These are phyloP conservation scores for Dactylellina cionopaga DNA, from an alignment of 2,329 filamentous ascomycete species.

Conservation along the genomic window DNA sequence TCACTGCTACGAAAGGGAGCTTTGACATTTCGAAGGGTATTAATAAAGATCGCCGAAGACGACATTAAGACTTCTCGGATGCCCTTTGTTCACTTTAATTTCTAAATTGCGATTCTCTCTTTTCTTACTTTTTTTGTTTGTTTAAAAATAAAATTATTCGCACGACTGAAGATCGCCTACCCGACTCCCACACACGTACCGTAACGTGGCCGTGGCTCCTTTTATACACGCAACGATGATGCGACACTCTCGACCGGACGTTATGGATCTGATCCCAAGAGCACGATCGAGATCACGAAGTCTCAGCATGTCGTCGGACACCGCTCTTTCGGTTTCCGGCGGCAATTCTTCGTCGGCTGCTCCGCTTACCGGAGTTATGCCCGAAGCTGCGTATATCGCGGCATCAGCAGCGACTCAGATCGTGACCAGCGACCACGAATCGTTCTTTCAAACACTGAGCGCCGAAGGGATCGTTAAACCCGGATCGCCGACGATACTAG, in stretches of 20 bases:
- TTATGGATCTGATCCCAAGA: constrained; percentile 32
- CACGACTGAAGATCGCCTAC: too few relatives aligned
- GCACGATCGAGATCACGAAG: constrained; percentile 44
- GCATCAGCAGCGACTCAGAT: constrained; percentile 88
- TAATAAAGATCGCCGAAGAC: constrained; percentile 19
- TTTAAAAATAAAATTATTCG: too few relatives aligned
- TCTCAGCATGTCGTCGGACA: constrained; percentile 50
- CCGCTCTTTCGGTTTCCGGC: constrained; percentile 26
- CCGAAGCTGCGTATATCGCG: constrained; percentile 87
- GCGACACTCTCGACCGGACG: constrained; percentile 44
- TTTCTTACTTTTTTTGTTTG: too few relatives aligned
- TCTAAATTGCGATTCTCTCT: neutral
- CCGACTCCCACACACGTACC: too few relatives aligned
- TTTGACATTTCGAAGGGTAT: too few relatives aligned
- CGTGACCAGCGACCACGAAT: constrained; percentile 86
- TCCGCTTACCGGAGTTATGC: constrained; percentile 75
- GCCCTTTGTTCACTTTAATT: neutral
- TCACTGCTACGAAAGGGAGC: constrained; percentile 5
- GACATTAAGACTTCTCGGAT: constrained; percentile 14
- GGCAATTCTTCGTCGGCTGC: constrained; percentile 57
- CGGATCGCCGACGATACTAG: constrained; percentile 49
- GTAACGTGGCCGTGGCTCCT: too few relatives aligned
- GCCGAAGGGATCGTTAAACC: constrained; percentile 79
- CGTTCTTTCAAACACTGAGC: constrained; percentile 74
- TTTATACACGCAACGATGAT: too few relatives aligned